Percentiles rank a stretch among this genome's conserved stretches.
Conservation (phyloP, 2,329 filamentous ascomycete genomes). For the Albifimbria verrucaria region DNA sequence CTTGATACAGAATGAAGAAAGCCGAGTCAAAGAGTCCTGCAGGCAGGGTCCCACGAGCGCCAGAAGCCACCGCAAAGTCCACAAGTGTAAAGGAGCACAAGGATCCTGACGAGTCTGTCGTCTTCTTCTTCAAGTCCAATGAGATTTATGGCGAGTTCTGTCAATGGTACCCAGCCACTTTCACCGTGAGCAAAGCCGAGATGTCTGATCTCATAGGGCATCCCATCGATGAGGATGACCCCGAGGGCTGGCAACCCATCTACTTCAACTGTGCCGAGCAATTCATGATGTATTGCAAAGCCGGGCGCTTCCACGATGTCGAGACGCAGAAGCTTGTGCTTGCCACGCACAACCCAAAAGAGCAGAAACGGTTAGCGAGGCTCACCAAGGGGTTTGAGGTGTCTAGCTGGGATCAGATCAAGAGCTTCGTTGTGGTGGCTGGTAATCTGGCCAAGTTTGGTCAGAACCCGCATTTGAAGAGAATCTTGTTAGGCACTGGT, state of each 20-base stretch:
- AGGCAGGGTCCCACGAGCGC: too few relatives aligned
- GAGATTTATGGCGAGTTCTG: conserved; percentile 29
- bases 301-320: conserved; percentile 28
- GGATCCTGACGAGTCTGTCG: conserved; percentile 1
- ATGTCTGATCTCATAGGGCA: conserved; percentile 24
- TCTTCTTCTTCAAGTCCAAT: conserved; percentile 29
- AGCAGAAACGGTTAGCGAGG: conserved; percentile 26
- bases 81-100: too few relatives aligned
- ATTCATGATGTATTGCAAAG: conserved; percentile 42
- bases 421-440: conserved; percentile 25
- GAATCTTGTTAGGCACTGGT: conserved; percentile 26
- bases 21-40: too few relatives aligned
- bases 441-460: conserved; percentile 31
- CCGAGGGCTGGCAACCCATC: conserved; percentile 13
- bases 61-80: too few relatives aligned
- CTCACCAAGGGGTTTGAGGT: conserved; percentile 21
- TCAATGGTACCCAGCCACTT: conserved; percentile 29
- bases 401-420: conserved; percentile 25
- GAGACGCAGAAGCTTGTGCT: conserved; percentile 18
- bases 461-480: conserved; percentile 22
- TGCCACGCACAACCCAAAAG: conserved; percentile 19
- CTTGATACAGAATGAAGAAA: too few relatives aligned
- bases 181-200: conserved; percentile 22
- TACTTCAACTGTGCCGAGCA: conserved; percentile 34
- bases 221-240: conserved; percentile 10